These are phyloP conservation scores for Colletotrichum acutatum DNA, from an alignment of 2,329 filamentous ascomycete species.

Conservation along the genomic window DNA sequence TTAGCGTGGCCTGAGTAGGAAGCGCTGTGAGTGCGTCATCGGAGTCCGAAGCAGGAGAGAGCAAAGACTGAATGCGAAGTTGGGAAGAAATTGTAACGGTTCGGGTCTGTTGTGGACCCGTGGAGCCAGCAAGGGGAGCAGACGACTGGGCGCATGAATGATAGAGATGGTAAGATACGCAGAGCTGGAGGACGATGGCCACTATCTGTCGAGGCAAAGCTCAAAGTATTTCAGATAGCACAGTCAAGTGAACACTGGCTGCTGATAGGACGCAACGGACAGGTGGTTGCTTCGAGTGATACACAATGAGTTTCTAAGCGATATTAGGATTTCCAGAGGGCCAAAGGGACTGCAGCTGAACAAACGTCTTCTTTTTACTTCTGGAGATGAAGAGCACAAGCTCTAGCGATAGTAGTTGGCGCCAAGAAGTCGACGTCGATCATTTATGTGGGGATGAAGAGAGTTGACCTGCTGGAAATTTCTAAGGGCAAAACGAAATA, in stretches of 20 bases:
- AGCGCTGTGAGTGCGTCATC: conserved; percentile 48
- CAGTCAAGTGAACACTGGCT: conserved; percentile 4
- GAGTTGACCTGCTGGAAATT: too few species aligned
- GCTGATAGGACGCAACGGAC: conserved; percentile 2
- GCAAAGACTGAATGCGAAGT: conserved; percentile 62
- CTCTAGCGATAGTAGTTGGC: background rate
- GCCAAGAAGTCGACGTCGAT: too few species aligned
- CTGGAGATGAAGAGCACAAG: background rate
- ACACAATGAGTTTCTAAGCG: background rate
- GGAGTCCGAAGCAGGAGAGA: conserved; percentile 55
- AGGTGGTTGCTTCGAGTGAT: conserved; percentile 2
- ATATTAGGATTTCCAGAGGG: background rate
- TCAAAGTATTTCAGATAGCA: conserved; percentile 21
- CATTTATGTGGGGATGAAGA: too few species aligned
- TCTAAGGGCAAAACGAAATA: too few species aligned
- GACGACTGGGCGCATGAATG: background rate
- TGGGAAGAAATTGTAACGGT: conserved; percentile 61
- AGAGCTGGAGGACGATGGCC: background rate
- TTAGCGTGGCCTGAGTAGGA: conserved; percentile 46
- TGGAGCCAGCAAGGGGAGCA: conserved; percentile 43
- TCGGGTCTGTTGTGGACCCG: conserved; percentile 48
- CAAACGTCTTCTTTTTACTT: background rate
- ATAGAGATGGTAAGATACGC: conserved; percentile 32
- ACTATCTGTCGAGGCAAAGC: conserved; percentile 25
- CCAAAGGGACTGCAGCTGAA: background rate